phyloP scores from a whole-genome alignment of 495 filamentous ascomycete species.

The Friedmanniomyces endolithicus region DNA sequence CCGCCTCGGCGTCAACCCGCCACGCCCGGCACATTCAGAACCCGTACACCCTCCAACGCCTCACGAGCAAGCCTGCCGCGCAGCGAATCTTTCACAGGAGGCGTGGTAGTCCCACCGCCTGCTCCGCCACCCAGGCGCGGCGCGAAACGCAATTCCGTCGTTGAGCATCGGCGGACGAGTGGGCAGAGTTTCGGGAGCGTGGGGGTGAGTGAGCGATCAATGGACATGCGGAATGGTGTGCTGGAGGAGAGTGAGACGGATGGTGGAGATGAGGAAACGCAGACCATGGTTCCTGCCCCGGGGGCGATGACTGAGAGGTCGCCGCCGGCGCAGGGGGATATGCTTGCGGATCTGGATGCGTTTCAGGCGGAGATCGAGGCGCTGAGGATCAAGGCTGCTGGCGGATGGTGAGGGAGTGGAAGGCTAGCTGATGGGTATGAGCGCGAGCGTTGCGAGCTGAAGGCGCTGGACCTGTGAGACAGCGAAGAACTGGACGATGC shows the following conservation, averaged over 20 bases:
- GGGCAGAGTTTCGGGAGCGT: constrained; percentile 11
- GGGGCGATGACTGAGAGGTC: background rate
- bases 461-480: too few species aligned
- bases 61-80: constrained; percentile 3
- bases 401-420: background rate
- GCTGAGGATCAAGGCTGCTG: constrained; percentile 16
- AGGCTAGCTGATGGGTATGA: too few species aligned
- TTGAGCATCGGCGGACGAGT: constrained; percentile 4
- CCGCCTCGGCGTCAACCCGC: constrained; percentile 17
- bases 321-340: constrained; percentile 5
- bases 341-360: constrained; percentile 27
- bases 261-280: background rate
- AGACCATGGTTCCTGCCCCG: background rate
- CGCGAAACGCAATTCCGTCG: constrained; percentile 4
- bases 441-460: too few species aligned
- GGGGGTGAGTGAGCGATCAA: background rate
- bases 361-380: constrained; percentile 31
- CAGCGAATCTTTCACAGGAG: background rate
- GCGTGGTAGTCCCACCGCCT: background rate
- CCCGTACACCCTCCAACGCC: constrained; percentile 9
- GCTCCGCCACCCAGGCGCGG: constrained; percentile 8
- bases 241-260: background rate
- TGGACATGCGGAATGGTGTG: background rate
- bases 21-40: background rate
- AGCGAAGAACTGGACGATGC: too few species aligned